Evolutionary conservation across 257 asterid species (phyloP).

Genomic region (Orobanche coerulescens): DNA sequence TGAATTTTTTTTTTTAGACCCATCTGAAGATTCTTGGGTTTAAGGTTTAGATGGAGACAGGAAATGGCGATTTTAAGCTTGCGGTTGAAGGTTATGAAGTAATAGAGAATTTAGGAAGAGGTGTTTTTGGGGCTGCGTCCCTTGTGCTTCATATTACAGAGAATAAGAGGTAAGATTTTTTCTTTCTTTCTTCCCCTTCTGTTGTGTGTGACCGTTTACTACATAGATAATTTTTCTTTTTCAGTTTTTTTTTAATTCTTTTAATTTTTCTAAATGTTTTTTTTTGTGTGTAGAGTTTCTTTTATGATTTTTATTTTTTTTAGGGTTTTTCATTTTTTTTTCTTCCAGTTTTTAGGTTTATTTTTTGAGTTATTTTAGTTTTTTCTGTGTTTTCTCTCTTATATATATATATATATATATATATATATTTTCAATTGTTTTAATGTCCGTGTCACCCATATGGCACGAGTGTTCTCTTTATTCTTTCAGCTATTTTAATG

Average conservation of each 20-base stretch:
- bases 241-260: not conserved
- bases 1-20: constrained; percentile 25
- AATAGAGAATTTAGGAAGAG: constrained; percentile 82
- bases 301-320: too few relatives aligned
- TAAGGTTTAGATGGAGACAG: constrained; percentile 54
- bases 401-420: too few relatives aligned
- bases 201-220: too few relatives aligned
- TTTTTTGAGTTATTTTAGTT: too few relatives aligned
- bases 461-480: too few relatives aligned
- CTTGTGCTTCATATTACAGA: constrained; percentile 68
- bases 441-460: too few relatives aligned
- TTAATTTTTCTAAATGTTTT: not conserved
- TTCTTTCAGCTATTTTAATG: too few relatives aligned
- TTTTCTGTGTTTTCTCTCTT: too few relatives aligned
- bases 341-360: too few relatives aligned
- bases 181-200: not conserved
- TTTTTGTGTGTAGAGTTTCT: not conserved
- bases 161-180: constrained; percentile 51
- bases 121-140: constrained; percentile 71
- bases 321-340: too few relatives aligned
- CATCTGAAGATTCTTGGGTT: constrained; percentile 24
- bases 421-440: too few relatives aligned
- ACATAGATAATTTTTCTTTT: not conserved
- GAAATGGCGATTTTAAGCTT: constrained; percentile 37
- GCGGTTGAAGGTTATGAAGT: constrained; percentile 67